Percentiles rank a stretch among this genome's conserved stretches.
These are phyloP conservation scores for Solanum dulcamara DNA, from an alignment of 257 asterid genomes.

Conservation along the genomic window DNA sequence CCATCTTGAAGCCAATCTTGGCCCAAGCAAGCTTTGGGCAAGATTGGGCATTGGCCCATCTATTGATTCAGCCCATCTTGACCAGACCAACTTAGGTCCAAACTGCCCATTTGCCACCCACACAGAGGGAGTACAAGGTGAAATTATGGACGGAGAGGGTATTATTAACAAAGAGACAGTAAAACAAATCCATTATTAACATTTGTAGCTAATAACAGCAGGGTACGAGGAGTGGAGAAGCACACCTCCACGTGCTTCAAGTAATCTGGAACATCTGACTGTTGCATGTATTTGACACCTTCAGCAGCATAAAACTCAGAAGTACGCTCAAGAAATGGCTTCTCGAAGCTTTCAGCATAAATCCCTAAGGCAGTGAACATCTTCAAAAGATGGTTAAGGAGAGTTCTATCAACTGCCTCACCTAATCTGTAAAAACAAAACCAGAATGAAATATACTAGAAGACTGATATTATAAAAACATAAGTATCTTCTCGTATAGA, in stretches of 20 bases:
- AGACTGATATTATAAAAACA: background rate
- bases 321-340: conserved; percentile 87
- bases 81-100: background rate
- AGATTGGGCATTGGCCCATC: background rate
- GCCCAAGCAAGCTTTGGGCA: background rate
- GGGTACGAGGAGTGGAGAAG: background rate
- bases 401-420: conserved; percentile 95
- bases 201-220: conserved; percentile 33
- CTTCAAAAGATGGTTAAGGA: conserved; percentile 94
- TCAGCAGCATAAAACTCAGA: conserved; percentile 95
- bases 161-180: background rate
- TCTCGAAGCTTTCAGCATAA: conserved; percentile 91
- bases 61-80: background rate
- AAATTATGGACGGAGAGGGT: background rate
- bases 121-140: background rate
- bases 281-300: conserved; percentile 94
- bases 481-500: background rate
- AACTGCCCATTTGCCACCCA: background rate
- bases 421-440: conserved; percentile 47
- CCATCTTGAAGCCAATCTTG: background rate
- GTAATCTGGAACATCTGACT: conserved; percentile 89
- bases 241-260: conserved; percentile 87
- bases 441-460: conserved; percentile 20
- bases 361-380: conserved; percentile 96
- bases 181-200: background rate